Base-by-base conservation (phyloP, 1,284 basidiomycete species). In the Puccinia horiana region DNA sequence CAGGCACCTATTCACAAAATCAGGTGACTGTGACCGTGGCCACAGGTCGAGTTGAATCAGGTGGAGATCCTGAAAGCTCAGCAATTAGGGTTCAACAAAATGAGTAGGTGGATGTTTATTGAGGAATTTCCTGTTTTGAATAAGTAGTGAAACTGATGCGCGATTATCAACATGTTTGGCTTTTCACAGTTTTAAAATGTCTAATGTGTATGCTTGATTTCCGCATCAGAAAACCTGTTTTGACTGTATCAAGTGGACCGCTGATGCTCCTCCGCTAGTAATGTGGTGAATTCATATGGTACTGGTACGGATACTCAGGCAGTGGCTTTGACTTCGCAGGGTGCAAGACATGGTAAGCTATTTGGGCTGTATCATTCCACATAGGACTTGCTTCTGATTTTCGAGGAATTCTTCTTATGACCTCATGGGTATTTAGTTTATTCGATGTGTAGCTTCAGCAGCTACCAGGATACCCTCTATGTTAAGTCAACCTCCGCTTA, bases 241-340 rank as follows among this genome's bases (percentile, higher is more conserved):
- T 35, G 20, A 29, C 20, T 11, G 29, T 0, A 40, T 26, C 5
- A 32, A 20, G 5, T 16, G 12, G 8, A 42, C 16, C 40, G 14
- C 47, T 74, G 72, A 74, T 54, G 8, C 35, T 16, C 26, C 26
- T 56, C 2, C 29, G 9, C 23, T 47, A 81, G 79, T 37, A 81
- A 81, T 40, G 37, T 74, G 69, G 56, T 81, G 16, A 81, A 81
- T 63, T 32, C 26, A 26, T 81, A 47, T 65, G 79, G 79, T 44
- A 63, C 67, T 12, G 79, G 79, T 40, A 81, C 69, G n/a, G 26
- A 81, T 74, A 81, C 79, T 61, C 79, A 81, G 61, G 79, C 79
- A 47, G 67, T 81, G 29, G 79, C 79, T 26, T 23, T 81, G 20
- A 81, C 67, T 9, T 52, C 70, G 8, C 35, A 81, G 32, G 79